Conservation (phyloP, 2,329 filamentous ascomycete species). For the Fusarium scirpi region DNA sequence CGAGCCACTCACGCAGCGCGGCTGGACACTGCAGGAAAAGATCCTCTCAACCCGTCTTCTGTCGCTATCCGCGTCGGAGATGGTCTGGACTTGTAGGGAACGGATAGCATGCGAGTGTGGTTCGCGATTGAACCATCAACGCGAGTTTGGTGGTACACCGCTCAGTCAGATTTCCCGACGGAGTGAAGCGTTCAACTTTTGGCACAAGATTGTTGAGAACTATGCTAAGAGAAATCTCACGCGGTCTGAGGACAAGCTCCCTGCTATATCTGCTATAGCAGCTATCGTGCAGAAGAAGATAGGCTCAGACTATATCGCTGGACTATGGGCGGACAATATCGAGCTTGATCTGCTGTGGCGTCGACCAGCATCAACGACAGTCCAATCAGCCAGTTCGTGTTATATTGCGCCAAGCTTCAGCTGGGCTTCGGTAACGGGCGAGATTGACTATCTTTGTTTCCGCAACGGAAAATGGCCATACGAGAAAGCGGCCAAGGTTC, state of each 20-base stretch:
- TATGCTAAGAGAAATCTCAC: constrained; percentile 45
- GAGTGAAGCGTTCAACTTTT: constrained; percentile 43
- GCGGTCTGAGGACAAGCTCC: constrained; percentile 42
- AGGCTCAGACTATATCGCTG: constrained; percentile 45
- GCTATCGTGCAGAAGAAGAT: constrained; percentile 37
- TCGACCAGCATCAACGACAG: constrained; percentile 4
- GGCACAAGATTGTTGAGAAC: constrained; percentile 48
- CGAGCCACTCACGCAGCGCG: constrained; percentile 31
- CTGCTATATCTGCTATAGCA: constrained; percentile 49
- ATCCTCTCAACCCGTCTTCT: constrained; percentile 30
- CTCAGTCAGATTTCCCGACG: constrained; percentile 28
- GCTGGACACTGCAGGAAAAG: constrained; percentile 40
- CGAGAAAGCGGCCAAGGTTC: constrained; percentile 13
- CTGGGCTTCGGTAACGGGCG: constrained; percentile 42
- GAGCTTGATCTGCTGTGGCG: constrained; percentile 43
- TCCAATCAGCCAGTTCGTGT: neutral
- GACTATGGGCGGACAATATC: constrained; percentile 48
- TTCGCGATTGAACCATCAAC: constrained; percentile 40
- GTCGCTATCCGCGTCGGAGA: constrained; percentile 27
- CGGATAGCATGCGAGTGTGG: constrained; percentile 44
- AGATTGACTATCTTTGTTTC: constrained; percentile 45
- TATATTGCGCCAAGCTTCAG: constrained; percentile 44
- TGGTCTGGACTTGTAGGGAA: constrained; percentile 38
- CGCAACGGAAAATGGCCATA: constrained; percentile 36
- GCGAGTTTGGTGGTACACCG: constrained; percentile 37